These are phyloP conservation scores for Leptographium lundbergii DNA, from an alignment of 2,329 filamentous ascomycete species.

Conservation along the genomic window DNA sequence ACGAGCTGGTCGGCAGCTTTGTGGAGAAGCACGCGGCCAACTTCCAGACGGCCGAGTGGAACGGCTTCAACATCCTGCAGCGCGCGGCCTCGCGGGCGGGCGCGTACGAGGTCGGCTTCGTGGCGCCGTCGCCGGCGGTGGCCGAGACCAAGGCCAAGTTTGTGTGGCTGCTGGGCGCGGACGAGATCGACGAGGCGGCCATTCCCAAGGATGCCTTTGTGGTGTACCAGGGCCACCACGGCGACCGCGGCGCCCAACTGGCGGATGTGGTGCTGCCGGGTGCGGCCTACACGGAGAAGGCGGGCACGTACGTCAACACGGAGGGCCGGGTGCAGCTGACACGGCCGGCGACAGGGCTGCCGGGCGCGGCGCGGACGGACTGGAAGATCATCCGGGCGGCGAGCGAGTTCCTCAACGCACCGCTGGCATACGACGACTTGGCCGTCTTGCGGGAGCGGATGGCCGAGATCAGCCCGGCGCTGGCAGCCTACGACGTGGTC, in stretches of 20 bases:
- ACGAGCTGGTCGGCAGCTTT: slow-evolving; percentile 79
- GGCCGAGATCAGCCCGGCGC: slow-evolving; percentile 83
- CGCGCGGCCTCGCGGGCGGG: slow-evolving; percentile 83
- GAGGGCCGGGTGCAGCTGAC: slow-evolving; percentile 94
- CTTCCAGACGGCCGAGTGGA: slow-evolving; percentile 86
- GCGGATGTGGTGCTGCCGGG: slow-evolving; percentile 90
- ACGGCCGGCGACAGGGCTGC: slow-evolving; percentile 75
- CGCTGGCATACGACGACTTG: slow-evolving; percentile 88
- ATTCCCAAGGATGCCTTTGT: slow-evolving; percentile 95
- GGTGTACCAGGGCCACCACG: slow-evolving; percentile 96
- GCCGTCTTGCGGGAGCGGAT: slow-evolving; percentile 83
- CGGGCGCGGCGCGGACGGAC: slow-evolving; percentile 83
- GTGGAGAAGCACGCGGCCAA: slow-evolving; percentile 85
- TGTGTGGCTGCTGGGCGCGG: slow-evolving; percentile 89
- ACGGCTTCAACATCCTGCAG: slow-evolving; percentile 95
- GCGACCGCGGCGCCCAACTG: slow-evolving; percentile 82
- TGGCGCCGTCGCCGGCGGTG: slow-evolving; percentile 67
- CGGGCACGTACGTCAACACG: slow-evolving; percentile 92
- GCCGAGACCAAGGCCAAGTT: slow-evolving; percentile 85
- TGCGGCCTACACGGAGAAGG: slow-evolving; percentile 94
- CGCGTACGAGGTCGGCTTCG: slow-evolving; percentile 93
- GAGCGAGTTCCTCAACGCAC: slow-evolving; percentile 78
- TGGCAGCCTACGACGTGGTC: slow-evolving; percentile 81
- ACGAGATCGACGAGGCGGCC: slow-evolving; percentile 74
- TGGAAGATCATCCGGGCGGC: slow-evolving; percentile 97